Base-by-base conservation (phyloP, 768 basidiomycete species). In the Leccinum fibrillosum region DNA sequence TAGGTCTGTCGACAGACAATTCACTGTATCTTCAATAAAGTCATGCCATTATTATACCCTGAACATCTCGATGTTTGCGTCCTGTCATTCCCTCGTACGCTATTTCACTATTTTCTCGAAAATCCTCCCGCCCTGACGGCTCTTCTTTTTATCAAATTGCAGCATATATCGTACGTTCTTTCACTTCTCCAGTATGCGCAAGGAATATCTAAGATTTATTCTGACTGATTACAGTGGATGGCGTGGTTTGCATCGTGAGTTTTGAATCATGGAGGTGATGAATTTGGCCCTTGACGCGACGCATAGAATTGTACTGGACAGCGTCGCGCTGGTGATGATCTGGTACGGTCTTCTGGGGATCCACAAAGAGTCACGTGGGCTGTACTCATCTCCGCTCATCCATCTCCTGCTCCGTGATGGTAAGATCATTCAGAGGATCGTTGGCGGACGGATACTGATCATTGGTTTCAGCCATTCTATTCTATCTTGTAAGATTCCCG, bases 331-430 rank as follows among this genome's bases (percentile, higher is more conserved):
- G 17, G 15, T n/a, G 8, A 53, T 59, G 25, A 57, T 61, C 32
- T 56, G 35, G n/a, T 13, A 48, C n/a, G 56, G 55, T 9, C 52
- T 63, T 44, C 39, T 37, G 13, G 56, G 32, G 17, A 23, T 55
- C n/a, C 25, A 39, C 25, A 53, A 25, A 32, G 62, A 57, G 32
- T 44, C 49, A 15, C 39, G 17, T 13, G 19, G 17, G 10, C 10
- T 10, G 4, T n/a, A 51, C 39, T n/a, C 49, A n/a, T 50, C 49
- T 11, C 49, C 35, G 1, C 26, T 67, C 3, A 30, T 55, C 5
- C 47, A 4, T 17, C 30, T 57, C 1, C 64, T 66, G n/a, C 21
- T 61, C 12, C 53, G 64, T 1, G 60, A 61, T 13, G 54, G 60
- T 59, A 49, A 49, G 58, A 26, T n/a, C 26, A 12, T 34, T 19